phyloP scores from a whole-genome alignment of 345 rosid species.

The Gossypium sturtianum region DNA sequence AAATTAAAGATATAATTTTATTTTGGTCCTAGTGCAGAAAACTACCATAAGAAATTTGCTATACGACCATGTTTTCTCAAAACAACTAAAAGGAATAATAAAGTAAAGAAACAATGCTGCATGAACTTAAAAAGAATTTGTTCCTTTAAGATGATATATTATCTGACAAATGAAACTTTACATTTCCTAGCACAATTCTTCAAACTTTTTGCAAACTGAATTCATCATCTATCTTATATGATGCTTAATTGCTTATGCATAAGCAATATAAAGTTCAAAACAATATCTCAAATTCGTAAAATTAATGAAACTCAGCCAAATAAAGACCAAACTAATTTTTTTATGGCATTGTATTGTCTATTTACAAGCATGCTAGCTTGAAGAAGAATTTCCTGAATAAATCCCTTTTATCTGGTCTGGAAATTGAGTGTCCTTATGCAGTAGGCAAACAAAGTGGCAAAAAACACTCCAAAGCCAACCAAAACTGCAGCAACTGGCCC shows the following conservation, averaged over 20 bases:
- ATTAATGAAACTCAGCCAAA: not conserved
- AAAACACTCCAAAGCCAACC: not conserved
- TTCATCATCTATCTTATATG: slow-evolving; percentile 1
- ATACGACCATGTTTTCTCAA: no score
- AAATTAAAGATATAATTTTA: no score
- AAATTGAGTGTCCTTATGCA: slow-evolving; percentile 2
- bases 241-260: not conserved
- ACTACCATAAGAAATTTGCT: no score
- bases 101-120: not conserved
- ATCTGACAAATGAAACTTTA: not conserved
- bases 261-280: not conserved
- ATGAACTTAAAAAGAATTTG: not conserved
- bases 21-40: no score
- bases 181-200: not conserved
- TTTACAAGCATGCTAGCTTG: not conserved
- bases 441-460: not conserved
- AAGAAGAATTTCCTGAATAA: not conserved
- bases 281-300: not conserved
- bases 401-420: not conserved
- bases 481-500: not conserved
- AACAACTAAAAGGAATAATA: no score
- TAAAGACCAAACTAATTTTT: not conserved
- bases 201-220: not conserved
- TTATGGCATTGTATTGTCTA: not conserved
- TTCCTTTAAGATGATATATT: not conserved